Base-by-base conservation (phyloP, 192 early-diverging fungal species). In the Coemansia biformis region DNA sequence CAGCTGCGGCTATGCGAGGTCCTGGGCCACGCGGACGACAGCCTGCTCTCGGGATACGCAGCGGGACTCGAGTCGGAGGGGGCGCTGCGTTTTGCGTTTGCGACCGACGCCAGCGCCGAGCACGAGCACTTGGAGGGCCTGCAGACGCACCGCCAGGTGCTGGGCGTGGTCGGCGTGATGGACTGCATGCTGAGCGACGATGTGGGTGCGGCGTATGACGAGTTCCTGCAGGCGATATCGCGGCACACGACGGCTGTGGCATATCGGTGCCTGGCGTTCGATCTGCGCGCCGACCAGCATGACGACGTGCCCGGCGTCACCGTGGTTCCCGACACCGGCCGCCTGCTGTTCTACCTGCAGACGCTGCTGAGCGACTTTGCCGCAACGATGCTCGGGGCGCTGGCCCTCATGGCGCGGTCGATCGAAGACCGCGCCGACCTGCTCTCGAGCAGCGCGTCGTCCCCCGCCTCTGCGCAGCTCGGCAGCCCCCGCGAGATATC, bases 51-150 rank as follows among this genome's bases (percentile, higher is more conserved):
- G 11, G 45, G 43, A 22, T 67, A 60, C 35, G 29, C 29, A 9
- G 51, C 19, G 8, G 46, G 60, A 11, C 45, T 59, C 46, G 54
- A 39, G 23, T 43, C 49, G 0, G 66, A 61, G 40, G 57, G 58
- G 17, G 46, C 54, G 19, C 23, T 73, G 42, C 61, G 57, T 36
- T 56, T 76, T 22, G 33, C 48, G 4, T 76, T 69, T 29, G 38
- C 53, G 0, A 34, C 45, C 0, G 33, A 29, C 21, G 35, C 41
- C 13, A 48, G 31, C 40, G 54, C 56, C 28, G 73, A 64, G 22
- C 67, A 68, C 41, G 74, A 66, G 59, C 57, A 70, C 31, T 38
- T 76, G 43, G 74, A 70, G 40, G 66, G 67, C 15, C 41, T 76
- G 35, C 74, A 76, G 48, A 76, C 67, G 40, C 59, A 70, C 59